Evolutionary conservation across 2,329 filamentous ascomycete species (phyloP).

Genomic region (Nemania abortiva): DNA sequence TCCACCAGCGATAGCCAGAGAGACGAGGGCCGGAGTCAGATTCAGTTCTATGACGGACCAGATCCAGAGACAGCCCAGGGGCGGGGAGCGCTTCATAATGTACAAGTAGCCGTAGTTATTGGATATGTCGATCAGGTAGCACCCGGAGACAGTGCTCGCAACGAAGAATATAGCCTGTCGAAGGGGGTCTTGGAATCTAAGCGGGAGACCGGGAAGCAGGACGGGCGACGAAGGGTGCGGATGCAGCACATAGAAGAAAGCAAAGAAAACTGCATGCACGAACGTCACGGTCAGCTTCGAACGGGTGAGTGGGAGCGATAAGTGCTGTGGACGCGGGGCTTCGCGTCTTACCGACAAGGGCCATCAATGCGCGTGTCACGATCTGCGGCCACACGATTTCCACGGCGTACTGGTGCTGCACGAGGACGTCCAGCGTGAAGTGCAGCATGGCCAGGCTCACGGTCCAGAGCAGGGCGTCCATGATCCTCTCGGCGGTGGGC

Average conservation of each 20-base stretch:
- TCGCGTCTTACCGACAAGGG: conserved; percentile 62
- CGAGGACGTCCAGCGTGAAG: conserved; percentile 82
- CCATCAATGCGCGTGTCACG: conserved; percentile 62
- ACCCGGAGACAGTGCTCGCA: conserved; percentile 72
- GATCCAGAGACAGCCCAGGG: conserved; percentile 89
- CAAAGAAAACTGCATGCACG: conserved; percentile 66
- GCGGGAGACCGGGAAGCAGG: conserved; percentile 64
- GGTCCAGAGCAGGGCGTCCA: conserved; percentile 70
- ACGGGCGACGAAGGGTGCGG: conserved; percentile 62
- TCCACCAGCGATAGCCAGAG: conserved; percentile 59
- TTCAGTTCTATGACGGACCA: conserved; percentile 93
- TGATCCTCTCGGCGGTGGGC: conserved; percentile 62
- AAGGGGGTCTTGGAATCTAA: conserved; percentile 59
- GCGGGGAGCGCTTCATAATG: conserved; percentile 92
- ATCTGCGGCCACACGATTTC: conserved; percentile 72
- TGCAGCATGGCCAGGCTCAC: conserved; percentile 77
- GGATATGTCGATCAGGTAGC: conserved; percentile 83
- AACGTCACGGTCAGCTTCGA: conserved; percentile 24
- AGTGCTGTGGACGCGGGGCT: no score
- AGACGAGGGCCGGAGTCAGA: conserved; percentile 71
- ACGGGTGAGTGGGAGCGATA: background rate
- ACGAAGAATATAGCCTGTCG: conserved; percentile 73
- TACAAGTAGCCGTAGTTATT: conserved; percentile 86
- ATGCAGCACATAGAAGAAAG: conserved; percentile 69
- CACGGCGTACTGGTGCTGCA: conserved; percentile 82